Percentiles rank a stretch among this genome's conserved stretches.
phyloP scores from a whole-genome alignment of 768 basidiomycete species.

The Kwoniella sp. region DNA sequence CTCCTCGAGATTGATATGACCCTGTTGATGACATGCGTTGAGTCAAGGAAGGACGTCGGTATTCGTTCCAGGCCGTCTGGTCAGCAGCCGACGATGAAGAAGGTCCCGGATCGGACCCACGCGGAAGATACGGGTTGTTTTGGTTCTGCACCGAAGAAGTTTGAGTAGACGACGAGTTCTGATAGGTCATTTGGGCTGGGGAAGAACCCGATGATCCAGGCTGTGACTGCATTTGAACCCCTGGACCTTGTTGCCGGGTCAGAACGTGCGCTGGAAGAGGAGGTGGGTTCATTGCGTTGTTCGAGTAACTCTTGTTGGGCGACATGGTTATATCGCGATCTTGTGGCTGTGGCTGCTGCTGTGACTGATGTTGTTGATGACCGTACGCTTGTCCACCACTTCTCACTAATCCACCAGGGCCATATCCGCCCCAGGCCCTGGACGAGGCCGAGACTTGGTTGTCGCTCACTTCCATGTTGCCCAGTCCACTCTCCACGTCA shows the following conservation, averaged over 20 bases:
- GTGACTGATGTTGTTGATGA: slow-evolving; percentile 9
- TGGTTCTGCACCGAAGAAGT: slow-evolving; percentile 1
- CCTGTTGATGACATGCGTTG: slow-evolving; percentile 37
- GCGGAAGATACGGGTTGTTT: slow-evolving; percentile 50
- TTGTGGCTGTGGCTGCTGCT: slow-evolving; percentile 11
- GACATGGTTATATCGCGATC: slow-evolving; percentile 37
- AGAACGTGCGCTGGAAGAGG: slow-evolving; percentile 36
- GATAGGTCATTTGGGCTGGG: slow-evolving; percentile 11
- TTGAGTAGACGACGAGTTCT: not conserved
- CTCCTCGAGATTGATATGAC: slow-evolving; percentile 33
- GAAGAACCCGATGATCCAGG: slow-evolving; percentile 25
- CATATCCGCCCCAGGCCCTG: slow-evolving; percentile 4
- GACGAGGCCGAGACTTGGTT: not conserved
- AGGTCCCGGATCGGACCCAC: slow-evolving; percentile 41
- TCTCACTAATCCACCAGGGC: not conserved
- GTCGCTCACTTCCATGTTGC: slow-evolving; percentile 44
- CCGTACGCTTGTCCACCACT: not conserved
- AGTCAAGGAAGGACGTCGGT: slow-evolving; percentile 27
- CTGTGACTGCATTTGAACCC: not conserved
- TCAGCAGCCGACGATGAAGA: slow-evolving; percentile 6
- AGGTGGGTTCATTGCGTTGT: slow-evolving; percentile 45
- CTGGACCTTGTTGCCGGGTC: slow-evolving; percentile 14
- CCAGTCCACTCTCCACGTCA: slow-evolving; percentile 53
- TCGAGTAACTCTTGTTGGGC: slow-evolving; percentile 14
- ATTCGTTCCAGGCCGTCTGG: slow-evolving; percentile 34